A percentile compares a stretch with the other conserved stretches of the same genome.
These are phyloP conservation scores for Allium cepa DNA, from an alignment of 106 monocot species.

Conservation along the genomic window DNA sequence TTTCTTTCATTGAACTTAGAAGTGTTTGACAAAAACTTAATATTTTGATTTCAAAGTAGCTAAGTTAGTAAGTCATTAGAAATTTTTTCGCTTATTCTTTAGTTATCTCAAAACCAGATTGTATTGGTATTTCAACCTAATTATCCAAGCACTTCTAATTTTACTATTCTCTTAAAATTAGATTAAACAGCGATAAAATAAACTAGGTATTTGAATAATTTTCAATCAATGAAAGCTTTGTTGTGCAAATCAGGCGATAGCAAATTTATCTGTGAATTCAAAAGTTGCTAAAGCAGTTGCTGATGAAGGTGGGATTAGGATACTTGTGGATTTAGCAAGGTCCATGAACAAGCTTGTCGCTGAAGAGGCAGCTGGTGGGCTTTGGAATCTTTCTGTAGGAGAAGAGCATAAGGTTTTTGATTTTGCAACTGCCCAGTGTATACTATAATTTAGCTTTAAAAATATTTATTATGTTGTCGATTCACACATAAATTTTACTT, in stretches of 20 bases:
- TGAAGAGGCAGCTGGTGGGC: conserved; percentile 98
- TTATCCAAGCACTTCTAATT: too few relatives aligned
- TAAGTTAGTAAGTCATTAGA: too few relatives aligned
- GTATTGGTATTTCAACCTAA: too few relatives aligned
- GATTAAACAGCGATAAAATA: too few relatives aligned
- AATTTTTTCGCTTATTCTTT: too few relatives aligned
- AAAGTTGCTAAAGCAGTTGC: conserved; percentile 97
- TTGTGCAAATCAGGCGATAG: conserved; percentile 56
- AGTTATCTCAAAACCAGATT: too few relatives aligned
- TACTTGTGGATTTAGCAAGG: conserved; percentile 72
- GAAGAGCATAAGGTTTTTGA: conserved; percentile 90
- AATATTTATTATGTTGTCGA: not conserved
- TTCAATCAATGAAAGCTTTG: not conserved
- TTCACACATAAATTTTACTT: not conserved
- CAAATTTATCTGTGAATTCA: conserved; percentile 92
- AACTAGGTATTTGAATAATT: conserved; percentile 1
- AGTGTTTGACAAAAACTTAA: too few relatives aligned
- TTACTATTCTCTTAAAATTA: too few relatives aligned
- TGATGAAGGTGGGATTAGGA: conserved; percentile 76
- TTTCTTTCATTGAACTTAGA: too few relatives aligned
- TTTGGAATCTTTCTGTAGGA: conserved; percentile 99
- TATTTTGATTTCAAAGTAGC: too few relatives aligned
- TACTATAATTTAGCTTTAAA: not conserved
- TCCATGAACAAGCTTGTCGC: conserved; percentile 93
- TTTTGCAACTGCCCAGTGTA: not conserved